Percentiles rank a stretch among this genome's conserved stretches.
Evolutionary conservation across 2,329 filamentous ascomycete genomes (phyloP).

Genomic region (Pseudocercospora vitis): DNA sequence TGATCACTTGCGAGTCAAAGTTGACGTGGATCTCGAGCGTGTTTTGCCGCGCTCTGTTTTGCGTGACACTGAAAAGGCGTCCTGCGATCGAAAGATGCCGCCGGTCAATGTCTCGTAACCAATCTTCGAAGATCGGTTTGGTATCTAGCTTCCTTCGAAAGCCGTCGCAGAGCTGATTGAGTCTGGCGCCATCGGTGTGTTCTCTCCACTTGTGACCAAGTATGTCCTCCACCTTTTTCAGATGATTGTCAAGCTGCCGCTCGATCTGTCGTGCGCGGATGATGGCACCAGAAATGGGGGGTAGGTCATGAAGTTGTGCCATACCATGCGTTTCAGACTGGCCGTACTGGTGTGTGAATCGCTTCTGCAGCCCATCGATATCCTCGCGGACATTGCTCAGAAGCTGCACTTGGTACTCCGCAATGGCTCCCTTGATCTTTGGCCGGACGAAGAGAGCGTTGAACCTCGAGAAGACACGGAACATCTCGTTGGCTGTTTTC

Average conservation of each 20-base stretch:
- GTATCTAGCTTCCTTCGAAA: constrained; percentile 97
- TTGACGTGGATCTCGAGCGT: constrained; percentile 87
- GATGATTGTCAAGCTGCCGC: constrained; percentile 90
- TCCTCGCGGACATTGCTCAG: constrained; percentile 98
- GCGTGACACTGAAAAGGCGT: constrained; percentile 83
- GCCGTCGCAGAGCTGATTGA: constrained; percentile 85
- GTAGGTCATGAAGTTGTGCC: constrained; percentile 93
- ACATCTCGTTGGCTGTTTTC: constrained; percentile 99
- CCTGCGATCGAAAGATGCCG: constrained; percentile 90
- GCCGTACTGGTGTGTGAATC: constrained; percentile 98
- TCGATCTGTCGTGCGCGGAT: constrained; percentile 98
- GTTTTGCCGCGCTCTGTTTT: constrained; percentile 87
- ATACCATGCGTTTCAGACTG: constrained; percentile 97
- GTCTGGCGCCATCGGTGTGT: constrained; percentile 90
- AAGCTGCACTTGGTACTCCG: constrained; percentile 95
- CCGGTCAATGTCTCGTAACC: constrained; percentile 85
- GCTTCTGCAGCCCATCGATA: constrained; percentile 87
- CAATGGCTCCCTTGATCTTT: constrained; percentile 98
- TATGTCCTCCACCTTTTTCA: constrained; percentile 99
- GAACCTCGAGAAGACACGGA: constrained; percentile 99
- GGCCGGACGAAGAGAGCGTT: constrained; percentile 97
- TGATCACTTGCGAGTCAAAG: constrained; percentile 96
- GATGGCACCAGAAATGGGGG: constrained; percentile 93
- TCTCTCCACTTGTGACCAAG: constrained; percentile 92
- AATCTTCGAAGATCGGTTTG: constrained; percentile 89